Percentiles rank a stretch among this genome's conserved stretches.
Evolutionary conservation across 495 filamentous ascomycete species (phyloP).

Genomic region (Xylaria curta): DNA sequence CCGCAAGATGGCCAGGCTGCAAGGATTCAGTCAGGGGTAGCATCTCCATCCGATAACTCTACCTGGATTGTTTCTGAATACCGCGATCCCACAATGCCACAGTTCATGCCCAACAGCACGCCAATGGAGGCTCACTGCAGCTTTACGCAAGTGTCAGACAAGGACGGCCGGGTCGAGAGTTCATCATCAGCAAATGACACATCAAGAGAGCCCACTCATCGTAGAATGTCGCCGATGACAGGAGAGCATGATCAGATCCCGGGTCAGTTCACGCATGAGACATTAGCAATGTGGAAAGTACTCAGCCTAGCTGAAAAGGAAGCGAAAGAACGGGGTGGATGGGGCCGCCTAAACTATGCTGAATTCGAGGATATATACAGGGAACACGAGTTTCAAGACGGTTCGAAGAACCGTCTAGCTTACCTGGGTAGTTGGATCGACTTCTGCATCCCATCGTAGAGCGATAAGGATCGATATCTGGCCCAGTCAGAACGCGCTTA

Average conservation of each 20-base stretch:
- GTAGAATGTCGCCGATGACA: background rate
- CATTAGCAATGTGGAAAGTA: conserved; percentile 57
- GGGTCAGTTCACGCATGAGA: conserved; percentile 35
- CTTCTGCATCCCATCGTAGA: conserved; percentile 63
- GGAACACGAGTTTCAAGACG: conserved; percentile 59
- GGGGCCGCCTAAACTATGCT: conserved; percentile 70
- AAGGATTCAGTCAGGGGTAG: background rate
- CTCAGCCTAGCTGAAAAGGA: conserved; percentile 70
- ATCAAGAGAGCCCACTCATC: background rate
- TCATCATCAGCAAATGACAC: conserved; percentile 47
- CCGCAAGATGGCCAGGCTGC: background rate
- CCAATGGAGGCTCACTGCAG: conserved; percentile 24
- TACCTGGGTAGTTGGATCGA: conserved; percentile 89
- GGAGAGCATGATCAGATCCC: conserved; percentile 33
- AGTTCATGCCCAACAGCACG: conserved; percentile 64
- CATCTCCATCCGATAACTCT: background rate
- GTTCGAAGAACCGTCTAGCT: conserved; percentile 61
- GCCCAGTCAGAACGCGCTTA: background rate
- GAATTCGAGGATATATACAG: conserved; percentile 79
- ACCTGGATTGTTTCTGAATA: background rate
- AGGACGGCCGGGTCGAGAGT: conserved; percentile 36
- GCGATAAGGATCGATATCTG: background rate
- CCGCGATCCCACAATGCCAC: conserved; percentile 73
- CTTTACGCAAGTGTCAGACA: conserved; percentile 29
- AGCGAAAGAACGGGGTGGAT: conserved; percentile 71